Evolutionary conservation across 345 rosid genomes (phyloP).

Genomic region (Diplotaxis tenuifolia): DNA sequence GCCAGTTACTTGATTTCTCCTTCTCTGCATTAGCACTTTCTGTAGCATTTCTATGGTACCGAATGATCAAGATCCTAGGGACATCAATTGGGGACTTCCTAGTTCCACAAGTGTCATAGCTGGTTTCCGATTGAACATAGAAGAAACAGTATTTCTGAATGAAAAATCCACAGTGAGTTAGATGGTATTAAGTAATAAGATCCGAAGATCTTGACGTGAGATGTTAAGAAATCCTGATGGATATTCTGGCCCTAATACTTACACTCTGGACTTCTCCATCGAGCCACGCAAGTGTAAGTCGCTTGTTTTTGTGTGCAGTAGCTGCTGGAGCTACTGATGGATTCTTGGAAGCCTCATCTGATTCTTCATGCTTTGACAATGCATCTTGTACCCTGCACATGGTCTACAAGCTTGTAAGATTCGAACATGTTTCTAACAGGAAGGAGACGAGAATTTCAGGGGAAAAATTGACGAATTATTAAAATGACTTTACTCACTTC

Average conservation of each 20-base stretch:
- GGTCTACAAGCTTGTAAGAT: slow-evolving; percentile 57
- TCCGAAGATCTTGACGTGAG: not conserved
- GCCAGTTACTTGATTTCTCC: slow-evolving; percentile 49
- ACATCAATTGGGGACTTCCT: slow-evolving; percentile 68
- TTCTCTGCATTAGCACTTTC: slow-evolving; percentile 43
- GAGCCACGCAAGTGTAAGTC: slow-evolving; percentile 86
- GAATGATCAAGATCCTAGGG: slow-evolving; percentile 72
- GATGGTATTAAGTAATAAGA: not conserved
- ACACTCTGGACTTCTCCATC: slow-evolving; percentile 89
- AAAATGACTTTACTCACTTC: slow-evolving; percentile 53
- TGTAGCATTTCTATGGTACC: slow-evolving; percentile 73
- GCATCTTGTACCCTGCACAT: slow-evolving; percentile 77
- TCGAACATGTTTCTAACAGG: slow-evolving; percentile 23
- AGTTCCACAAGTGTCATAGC: slow-evolving; percentile 89
- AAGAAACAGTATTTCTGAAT: slow-evolving; percentile 81
- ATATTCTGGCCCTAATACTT: slow-evolving; percentile 33
- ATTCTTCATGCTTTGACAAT: slow-evolving; percentile 43
- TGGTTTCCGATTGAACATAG: slow-evolving; percentile 76
- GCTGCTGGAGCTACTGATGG: slow-evolving; percentile 43
- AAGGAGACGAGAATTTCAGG: slow-evolving; percentile 13
- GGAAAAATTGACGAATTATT: not conserved
- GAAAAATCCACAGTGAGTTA: slow-evolving; percentile 22
- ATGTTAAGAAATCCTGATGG: not conserved
- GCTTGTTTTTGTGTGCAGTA: slow-evolving; percentile 54
- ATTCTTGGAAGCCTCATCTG: slow-evolving; percentile 42